A percentile compares a stretch with the other conserved stretches of the same genome.
Evolutionary conservation across 2,329 filamentous ascomycete genomes (phyloP).

Genomic region (Cladosporium sp.): DNA sequence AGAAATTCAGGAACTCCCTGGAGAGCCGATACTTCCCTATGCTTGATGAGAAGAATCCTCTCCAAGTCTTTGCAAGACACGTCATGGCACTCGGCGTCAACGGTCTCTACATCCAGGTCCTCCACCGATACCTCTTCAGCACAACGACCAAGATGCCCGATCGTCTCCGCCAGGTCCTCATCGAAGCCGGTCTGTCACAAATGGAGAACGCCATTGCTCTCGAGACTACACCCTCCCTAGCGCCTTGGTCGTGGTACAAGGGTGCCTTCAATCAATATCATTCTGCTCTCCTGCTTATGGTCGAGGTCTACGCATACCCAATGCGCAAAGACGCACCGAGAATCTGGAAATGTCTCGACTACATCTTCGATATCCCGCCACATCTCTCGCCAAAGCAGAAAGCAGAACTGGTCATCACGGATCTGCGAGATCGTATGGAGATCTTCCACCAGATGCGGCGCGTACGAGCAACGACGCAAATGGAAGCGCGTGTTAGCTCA

Average conservation of each 20-base stretch:
- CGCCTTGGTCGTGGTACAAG: constrained; percentile 67
- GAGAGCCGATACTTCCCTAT: constrained; percentile 65
- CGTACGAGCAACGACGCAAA: constrained; percentile 36
- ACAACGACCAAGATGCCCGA: constrained; percentile 56
- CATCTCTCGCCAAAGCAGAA: constrained; percentile 58
- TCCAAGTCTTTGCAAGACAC: constrained; percentile 64
- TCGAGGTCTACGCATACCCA: constrained; percentile 64
- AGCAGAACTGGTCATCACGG: constrained; percentile 59
- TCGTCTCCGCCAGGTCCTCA: constrained; percentile 62
- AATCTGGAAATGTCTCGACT: constrained; percentile 72
- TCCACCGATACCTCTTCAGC: constrained; percentile 66
- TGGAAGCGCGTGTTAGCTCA: constrained; percentile 31
- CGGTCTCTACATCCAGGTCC: constrained; percentile 64
- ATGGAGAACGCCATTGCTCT: constrained; percentile 58
- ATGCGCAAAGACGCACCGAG: constrained; percentile 60
- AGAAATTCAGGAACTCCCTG: constrained; percentile 66
- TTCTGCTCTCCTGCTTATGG: constrained; percentile 65
- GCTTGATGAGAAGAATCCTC: constrained; percentile 59
- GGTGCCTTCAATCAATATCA: constrained; percentile 75
- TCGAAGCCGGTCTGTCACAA: constrained; percentile 59
- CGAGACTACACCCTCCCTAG: constrained; percentile 54
- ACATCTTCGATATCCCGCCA: constrained; percentile 64
- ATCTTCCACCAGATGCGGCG: constrained; percentile 62
- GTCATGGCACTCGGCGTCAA: constrained; percentile 66
- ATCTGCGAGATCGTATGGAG: constrained; percentile 62